Percentiles rank a stretch among this genome's conserved stretches.
Evolutionary conservation across 2,329 filamentous ascomycete genomes (phyloP).

Genomic region (Stachybotrys echinatus): DNA sequence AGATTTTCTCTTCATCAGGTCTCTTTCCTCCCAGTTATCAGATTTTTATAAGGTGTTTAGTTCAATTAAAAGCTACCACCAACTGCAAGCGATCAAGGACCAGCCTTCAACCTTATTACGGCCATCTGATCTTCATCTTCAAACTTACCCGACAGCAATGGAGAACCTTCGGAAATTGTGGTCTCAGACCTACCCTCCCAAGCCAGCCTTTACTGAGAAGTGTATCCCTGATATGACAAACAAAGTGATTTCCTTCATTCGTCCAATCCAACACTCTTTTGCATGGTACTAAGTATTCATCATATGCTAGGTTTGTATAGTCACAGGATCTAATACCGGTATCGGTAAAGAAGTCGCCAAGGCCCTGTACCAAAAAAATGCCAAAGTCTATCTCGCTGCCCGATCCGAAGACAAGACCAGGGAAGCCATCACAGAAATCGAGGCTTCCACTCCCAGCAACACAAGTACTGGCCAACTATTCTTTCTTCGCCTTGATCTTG

Average conservation of each 20-base stretch:
- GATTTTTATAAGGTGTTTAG: no score
- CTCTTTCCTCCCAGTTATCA: no score
- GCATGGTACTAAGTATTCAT: background rate
- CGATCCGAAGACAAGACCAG: slow-evolving; percentile 38
- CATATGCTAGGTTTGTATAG: slow-evolving; percentile 38
- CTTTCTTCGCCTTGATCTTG: slow-evolving; percentile 19
- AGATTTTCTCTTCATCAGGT: no score
- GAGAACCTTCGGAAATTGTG: no score
- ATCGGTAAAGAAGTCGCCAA: slow-evolving; percentile 45
- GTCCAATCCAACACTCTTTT: background rate
- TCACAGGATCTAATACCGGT: slow-evolving; percentile 35
- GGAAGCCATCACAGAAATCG: slow-evolving; percentile 37
- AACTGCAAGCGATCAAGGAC: no score
- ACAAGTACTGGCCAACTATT: slow-evolving; percentile 29
- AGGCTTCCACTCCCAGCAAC: slow-evolving; percentile 18
- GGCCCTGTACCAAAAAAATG: slow-evolving; percentile 49
- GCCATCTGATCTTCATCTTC: no score
- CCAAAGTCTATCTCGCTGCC: slow-evolving; percentile 47
- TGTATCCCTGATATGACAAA: slow-evolving; percentile 54
- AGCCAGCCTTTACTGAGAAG: slow-evolving; percentile 29
- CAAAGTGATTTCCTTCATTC: slow-evolving; percentile 29
- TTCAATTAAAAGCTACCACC: no score
- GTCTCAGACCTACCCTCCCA: slow-evolving; percentile 10
- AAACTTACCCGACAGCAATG: no score
- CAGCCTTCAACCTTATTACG: no score